A percentile compares a stretch with the other conserved stretches of the same genome.
Conservation (phyloP, 345 rosid genomes). For the Noccaea bulbosa region DNA sequence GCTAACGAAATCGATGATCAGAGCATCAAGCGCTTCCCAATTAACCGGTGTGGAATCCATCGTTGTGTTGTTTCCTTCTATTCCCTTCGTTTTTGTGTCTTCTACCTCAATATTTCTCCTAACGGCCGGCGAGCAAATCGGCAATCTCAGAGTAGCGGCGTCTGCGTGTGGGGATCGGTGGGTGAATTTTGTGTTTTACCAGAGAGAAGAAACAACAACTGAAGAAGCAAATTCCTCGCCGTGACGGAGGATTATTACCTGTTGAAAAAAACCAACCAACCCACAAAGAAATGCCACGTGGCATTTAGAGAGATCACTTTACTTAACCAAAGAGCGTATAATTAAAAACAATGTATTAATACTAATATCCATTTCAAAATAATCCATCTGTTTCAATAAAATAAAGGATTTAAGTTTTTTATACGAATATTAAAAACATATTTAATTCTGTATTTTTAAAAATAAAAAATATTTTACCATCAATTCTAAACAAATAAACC, state of each 20-base stretch:
- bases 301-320: not conserved
- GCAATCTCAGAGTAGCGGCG: conserved; percentile 11
- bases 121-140: conserved; percentile 16
- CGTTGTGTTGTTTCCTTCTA: not conserved
- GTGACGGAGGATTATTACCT: not conserved
- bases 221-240: not conserved
- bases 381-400: too few relatives aligned
- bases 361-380: too few relatives aligned
- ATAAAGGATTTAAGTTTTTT: too few relatives aligned
- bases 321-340: too few relatives aligned
- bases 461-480: too few relatives aligned
- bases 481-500: too few relatives aligned
- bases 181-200: not conserved
- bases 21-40: conserved; percentile 90
- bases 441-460: too few relatives aligned
- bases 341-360: too few relatives aligned
- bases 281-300: conserved; percentile 32
- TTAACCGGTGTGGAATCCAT: conserved; percentile 79
- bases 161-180: conserved; percentile 8
- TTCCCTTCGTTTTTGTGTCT: conserved; percentile 21
- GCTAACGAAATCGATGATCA: conserved; percentile 80
- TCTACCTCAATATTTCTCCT: not conserved
- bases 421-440: too few relatives aligned
- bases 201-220: conserved; percentile 17
- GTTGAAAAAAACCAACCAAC: not conserved